Evolutionary conservation across 352 stramenopile genomes (phyloP).

Genomic region (Globisporangium alternatum): DNA sequence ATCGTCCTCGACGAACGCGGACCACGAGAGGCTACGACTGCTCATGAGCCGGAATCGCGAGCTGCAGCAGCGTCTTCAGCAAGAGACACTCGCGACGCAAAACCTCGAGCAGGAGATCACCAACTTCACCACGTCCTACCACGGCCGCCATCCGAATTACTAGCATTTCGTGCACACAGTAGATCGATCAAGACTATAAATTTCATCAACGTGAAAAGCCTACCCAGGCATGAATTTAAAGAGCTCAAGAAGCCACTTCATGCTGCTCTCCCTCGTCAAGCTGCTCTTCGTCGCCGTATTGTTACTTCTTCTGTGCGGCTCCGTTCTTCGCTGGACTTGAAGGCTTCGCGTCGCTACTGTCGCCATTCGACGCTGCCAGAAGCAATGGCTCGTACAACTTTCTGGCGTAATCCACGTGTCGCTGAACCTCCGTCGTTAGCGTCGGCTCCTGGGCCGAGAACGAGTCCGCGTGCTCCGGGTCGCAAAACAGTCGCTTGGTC

Average conservation of each 20-base stretch:
- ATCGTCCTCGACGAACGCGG: constrained; percentile 25
- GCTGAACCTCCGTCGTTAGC: constrained; percentile 50
- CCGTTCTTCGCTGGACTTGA: constrained; percentile 8
- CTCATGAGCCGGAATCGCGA: constrained; percentile 80
- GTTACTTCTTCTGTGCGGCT: constrained; percentile 20
- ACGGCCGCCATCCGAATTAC: background rate
- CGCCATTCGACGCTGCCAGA: constrained; percentile 5
- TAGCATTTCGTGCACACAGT: background rate
- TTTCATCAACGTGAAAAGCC: background rate
- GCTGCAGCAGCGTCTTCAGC: constrained; percentile 68
- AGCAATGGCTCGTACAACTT: constrained; percentile 38
- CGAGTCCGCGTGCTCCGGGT: constrained; percentile 21
- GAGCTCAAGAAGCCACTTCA: background rate
- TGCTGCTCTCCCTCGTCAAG: background rate
- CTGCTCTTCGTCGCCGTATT: constrained; percentile 6
- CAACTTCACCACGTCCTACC: constrained; percentile 41
- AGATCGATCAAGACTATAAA: background rate
- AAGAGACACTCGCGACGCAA: constrained; percentile 66
- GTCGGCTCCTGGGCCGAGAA: constrained; percentile 34
- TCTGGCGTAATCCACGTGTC: constrained; percentile 62
- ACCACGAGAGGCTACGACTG: constrained; percentile 66
- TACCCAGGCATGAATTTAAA: background rate
- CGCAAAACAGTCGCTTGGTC: constrained; percentile 22
- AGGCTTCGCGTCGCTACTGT: background rate
- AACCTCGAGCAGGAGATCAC: constrained; percentile 74